These are phyloP conservation scores for Penicillium sp. DNA, from an alignment of 2,329 filamentous ascomycete genomes.

Conservation along the genomic window DNA sequence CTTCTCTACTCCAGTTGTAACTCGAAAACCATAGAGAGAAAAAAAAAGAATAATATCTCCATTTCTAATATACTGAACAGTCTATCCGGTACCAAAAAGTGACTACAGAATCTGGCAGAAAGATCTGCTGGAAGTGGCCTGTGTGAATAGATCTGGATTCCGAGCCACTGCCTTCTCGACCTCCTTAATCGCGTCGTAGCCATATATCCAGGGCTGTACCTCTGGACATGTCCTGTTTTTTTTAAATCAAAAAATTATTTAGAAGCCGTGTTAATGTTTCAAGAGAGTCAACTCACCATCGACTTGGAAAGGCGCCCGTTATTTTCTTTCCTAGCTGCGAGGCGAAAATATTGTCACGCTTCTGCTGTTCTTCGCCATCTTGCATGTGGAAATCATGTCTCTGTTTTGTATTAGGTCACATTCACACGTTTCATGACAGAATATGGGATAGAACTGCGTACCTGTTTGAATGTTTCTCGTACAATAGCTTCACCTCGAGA, in stretches of 20 bases:
- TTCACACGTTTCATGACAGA: not conserved
- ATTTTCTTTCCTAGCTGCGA: conserved; percentile 59
- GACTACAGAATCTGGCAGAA: conserved; percentile 13
- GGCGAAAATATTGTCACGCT: conserved; percentile 62
- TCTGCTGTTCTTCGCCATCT: conserved; percentile 61
- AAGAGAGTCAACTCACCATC: conserved; percentile 50
- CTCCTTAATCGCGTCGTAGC: conserved; percentile 65
- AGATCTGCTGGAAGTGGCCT: conserved; percentile 1
- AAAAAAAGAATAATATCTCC: not conserved
- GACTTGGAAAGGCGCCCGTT: conserved; percentile 62
- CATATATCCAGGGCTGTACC: conserved; percentile 67
- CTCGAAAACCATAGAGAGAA: no score
- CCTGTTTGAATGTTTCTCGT: conserved; percentile 63
- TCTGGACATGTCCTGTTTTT: conserved; percentile 62
- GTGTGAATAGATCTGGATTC: conserved; percentile 27
- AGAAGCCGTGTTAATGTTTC: not conserved
- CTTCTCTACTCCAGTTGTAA: conserved; percentile 6
- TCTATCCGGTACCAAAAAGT: not conserved
- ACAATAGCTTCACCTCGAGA: conserved; percentile 60
- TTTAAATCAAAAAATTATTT: not conserved
- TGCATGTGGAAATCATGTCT: conserved; percentile 58
- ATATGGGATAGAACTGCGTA: conserved; percentile 3
- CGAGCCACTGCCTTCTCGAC: conserved; percentile 48
- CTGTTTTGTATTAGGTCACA: conserved; percentile 31
- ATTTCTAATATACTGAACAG: not conserved